Percentiles rank a stretch among this genome's conserved stretches.
These are phyloP conservation scores for Fraxinus floribunda DNA, from an alignment of 305 asterid genomes.

Conservation along the genomic window DNA sequence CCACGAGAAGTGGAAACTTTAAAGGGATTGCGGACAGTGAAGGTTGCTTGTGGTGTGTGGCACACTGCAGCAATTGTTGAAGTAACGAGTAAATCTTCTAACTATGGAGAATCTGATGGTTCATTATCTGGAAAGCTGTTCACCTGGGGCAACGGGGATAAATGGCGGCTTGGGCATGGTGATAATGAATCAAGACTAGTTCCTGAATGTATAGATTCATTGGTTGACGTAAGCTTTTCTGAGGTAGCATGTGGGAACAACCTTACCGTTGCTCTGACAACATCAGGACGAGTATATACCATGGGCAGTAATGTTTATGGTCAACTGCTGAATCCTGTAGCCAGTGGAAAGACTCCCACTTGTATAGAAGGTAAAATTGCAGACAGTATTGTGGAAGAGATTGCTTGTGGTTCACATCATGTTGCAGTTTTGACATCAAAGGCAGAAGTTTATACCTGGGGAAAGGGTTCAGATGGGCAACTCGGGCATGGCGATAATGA, in stretches of 20 bases:
- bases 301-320: conserved; percentile 61
- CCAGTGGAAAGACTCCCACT: conserved; percentile 48
- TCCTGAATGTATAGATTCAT: conserved; percentile 54
- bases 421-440: conserved; percentile 69
- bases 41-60: conserved; percentile 90
- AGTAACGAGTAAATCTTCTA: conserved; percentile 18
- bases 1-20: conserved; percentile 75
- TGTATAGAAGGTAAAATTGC: conserved; percentile 50
- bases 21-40: conserved; percentile 46
- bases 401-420: conserved; percentile 84
- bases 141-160: conserved; percentile 96
- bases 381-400: conserved; percentile 59
- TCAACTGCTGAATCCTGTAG: conserved; percentile 36
- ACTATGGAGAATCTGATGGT: conserved; percentile 27
- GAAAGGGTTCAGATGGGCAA: conserved; percentile 78
- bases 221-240: conserved; percentile 40
- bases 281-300: conserved; percentile 65
- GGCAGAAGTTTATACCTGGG: conserved; percentile 88
- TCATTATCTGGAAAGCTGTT: conserved; percentile 54
- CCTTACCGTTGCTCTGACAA: conserved; percentile 63
- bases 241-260: conserved; percentile 69
- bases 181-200: conserved; percentile 44
- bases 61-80: conserved; percentile 87
- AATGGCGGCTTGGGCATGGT: conserved; percentile 70
- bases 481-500: conserved; percentile 75